Evolutionary conservation across 768 basidiomycete species (phyloP).

Genomic region (Mycena venus): DNA sequence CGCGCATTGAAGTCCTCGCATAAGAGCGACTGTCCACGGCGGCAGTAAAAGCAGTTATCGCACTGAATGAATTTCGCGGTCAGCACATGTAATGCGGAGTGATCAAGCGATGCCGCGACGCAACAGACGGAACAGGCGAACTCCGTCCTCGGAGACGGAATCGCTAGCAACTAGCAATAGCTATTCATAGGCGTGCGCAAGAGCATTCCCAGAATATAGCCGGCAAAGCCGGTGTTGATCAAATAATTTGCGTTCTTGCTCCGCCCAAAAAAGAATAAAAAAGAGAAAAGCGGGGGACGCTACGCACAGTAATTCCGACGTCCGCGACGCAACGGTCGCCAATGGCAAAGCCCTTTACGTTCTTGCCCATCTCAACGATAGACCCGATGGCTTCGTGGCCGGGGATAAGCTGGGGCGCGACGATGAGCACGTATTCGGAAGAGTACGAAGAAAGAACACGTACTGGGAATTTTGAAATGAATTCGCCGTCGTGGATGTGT

Average conservation of each 20-base stretch:
- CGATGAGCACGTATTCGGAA: neutral
- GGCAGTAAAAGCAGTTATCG: slow-evolving; percentile 89
- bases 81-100: no score
- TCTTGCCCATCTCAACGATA: slow-evolving; percentile 81
- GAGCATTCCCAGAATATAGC: no score
- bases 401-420: slow-evolving; percentile 67
- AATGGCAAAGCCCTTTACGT: slow-evolving; percentile 79
- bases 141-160: no score
- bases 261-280: no score
- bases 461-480: slow-evolving; percentile 74
- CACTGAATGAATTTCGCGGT: slow-evolving; percentile 60
- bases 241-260: no score
- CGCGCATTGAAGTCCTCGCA: slow-evolving; percentile 89
- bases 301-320: slow-evolving; percentile 73
- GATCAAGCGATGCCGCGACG: no score
- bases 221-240: no score
- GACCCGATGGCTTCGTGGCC: slow-evolving; percentile 83
- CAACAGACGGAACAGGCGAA: no score
- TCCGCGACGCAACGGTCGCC: slow-evolving; percentile 92
- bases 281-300: no score
- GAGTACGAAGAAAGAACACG: slow-evolving; percentile 10
- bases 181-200: no score
- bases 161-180: no score
- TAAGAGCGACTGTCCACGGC: slow-evolving; percentile 83
- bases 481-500: slow-evolving; percentile 77